Evolutionary conservation across 2,329 filamentous ascomycete species (phyloP).

Genomic region (Gaeumannomyces tritici): DNA sequence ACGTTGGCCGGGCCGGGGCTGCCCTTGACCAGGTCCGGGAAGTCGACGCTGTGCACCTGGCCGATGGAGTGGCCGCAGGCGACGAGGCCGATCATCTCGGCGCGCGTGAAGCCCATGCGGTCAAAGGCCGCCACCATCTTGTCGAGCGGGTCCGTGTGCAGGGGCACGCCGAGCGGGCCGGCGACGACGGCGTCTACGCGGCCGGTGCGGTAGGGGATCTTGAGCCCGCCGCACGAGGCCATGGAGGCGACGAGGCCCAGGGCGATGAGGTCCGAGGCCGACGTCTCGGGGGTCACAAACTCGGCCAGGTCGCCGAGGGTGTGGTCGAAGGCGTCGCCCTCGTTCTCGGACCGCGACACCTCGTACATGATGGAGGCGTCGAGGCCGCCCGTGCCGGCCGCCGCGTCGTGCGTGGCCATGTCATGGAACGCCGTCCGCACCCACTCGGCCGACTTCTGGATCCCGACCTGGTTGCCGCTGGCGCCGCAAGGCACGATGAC

Average conservation of each 20-base stretch:
- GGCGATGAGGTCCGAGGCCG: constrained; percentile 48
- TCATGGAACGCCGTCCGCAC: constrained; percentile 53
- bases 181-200: constrained; percentile 40
- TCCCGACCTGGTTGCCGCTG: constrained; percentile 29
- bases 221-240: constrained; percentile 47
- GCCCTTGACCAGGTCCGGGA: constrained; percentile 19
- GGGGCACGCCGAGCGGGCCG: constrained; percentile 41
- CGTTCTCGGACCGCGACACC: constrained; percentile 42
- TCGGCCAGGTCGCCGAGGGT: constrained; percentile 44
- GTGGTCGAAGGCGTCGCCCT: constrained; percentile 42
- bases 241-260: constrained; percentile 48
- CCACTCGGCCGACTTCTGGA: constrained; percentile 52
- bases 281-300: constrained; percentile 39
- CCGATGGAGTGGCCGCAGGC: constrained; percentile 55
- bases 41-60: constrained; percentile 45
- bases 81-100: constrained; percentile 50
- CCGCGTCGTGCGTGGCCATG: constrained; percentile 44
- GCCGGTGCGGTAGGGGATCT: constrained; percentile 41
- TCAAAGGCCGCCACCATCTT: constrained; percentile 45
- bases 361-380: constrained; percentile 54
- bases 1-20: constrained; percentile 27
- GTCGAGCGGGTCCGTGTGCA: constrained; percentile 42
- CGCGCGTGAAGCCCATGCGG: constrained; percentile 44
- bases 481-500: constrained; percentile 2
- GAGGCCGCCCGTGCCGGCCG: constrained; percentile 38